These are phyloP conservation scores for Fusarium sambucinum DNA, from an alignment of 2,329 filamentous ascomycete genomes.

Conservation along the genomic window DNA sequence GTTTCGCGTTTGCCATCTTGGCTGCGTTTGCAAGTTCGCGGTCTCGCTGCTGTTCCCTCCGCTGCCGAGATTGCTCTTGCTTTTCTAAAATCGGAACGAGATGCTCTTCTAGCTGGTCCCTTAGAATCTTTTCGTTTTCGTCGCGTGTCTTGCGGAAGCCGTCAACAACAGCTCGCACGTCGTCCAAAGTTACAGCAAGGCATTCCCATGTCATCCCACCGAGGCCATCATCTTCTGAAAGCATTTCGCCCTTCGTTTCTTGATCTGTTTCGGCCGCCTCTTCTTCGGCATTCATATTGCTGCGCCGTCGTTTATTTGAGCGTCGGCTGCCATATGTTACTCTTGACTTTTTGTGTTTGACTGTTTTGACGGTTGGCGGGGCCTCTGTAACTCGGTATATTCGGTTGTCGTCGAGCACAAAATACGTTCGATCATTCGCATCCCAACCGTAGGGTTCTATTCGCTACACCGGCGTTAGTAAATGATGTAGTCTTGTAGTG, in stretches of 20 bases:
- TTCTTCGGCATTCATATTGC: slow-evolving; percentile 53
- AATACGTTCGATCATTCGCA: slow-evolving; percentile 85
- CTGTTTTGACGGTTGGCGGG: slow-evolving; percentile 71
- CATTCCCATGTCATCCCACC: slow-evolving; percentile 91
- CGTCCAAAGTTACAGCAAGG: slow-evolving; percentile 81
- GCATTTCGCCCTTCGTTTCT: slow-evolving; percentile 49
- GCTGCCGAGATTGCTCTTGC: slow-evolving; percentile 78
- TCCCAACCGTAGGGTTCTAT: slow-evolving; percentile 93
- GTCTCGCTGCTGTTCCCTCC: slow-evolving; percentile 75
- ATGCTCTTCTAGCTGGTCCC: slow-evolving; percentile 78
- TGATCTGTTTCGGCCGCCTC: slow-evolving; percentile 54
- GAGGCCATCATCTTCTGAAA: slow-evolving; percentile 70
- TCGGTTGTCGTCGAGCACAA: slow-evolving; percentile 92
- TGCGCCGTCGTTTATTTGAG: slow-evolving; percentile 78
- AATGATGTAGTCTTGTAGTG: neutral
- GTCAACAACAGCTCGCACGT: slow-evolving; percentile 79
- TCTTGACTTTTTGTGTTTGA: slow-evolving; percentile 74
- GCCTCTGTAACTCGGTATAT: slow-evolving; percentile 90
- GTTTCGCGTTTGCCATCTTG: slow-evolving; percentile 92
- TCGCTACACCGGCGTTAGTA: slow-evolving; percentile 59
- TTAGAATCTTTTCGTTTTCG: slow-evolving; percentile 84
- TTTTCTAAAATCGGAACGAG: slow-evolving; percentile 88
- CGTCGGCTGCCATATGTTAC: slow-evolving; percentile 64
- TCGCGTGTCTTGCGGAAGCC: slow-evolving; percentile 82
- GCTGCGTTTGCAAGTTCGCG: slow-evolving; percentile 84